Evolutionary conservation across 148 eudicot species (phyloP).

Genomic region (Polygonum aviculare): DNA sequence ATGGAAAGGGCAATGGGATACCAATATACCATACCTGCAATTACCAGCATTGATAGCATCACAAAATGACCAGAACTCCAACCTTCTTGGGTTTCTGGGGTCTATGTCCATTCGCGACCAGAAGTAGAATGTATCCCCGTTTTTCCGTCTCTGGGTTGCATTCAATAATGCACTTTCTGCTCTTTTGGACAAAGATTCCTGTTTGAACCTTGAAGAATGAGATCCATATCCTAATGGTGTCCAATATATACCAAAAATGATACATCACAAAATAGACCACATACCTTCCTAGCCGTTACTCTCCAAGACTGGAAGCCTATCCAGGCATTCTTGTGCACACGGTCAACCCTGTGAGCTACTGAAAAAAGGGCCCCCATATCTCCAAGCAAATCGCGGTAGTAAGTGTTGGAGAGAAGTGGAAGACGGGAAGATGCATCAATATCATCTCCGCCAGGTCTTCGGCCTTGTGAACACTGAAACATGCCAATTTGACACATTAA

Average conservation of each 20-base stretch:
- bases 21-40: slow-evolving; percentile 52
- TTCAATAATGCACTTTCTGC: slow-evolving; percentile 67
- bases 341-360: slow-evolving; percentile 75
- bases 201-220: slow-evolving; percentile 15
- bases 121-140: slow-evolving; percentile 78
- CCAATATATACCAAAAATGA: not conserved
- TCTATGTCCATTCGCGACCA: slow-evolving; percentile 84
- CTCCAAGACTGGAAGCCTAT: slow-evolving; percentile 98
- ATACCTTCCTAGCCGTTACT: slow-evolving; percentile 72
- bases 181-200: slow-evolving; percentile 57
- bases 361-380: slow-evolving; percentile 90
- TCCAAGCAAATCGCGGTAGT: slow-evolving; percentile 73
- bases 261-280: not conserved
- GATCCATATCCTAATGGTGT: not conserved
- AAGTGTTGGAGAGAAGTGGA: slow-evolving; percentile 52
- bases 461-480: slow-evolving; percentile 60
- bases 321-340: slow-evolving; percentile 90
- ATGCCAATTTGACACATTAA: not conserved
- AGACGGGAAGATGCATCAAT: slow-evolving; percentile 88
- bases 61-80: slow-evolving; percentile 96
- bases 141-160: slow-evolving; percentile 47
- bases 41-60: slow-evolving; percentile 93
- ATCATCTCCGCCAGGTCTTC: slow-evolving; percentile 73
- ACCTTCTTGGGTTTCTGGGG: slow-evolving; percentile 56
- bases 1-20: not conserved